Base-by-base conservation (phyloP, 805 yeast species). In the Brettanomyces nanus region DNA sequence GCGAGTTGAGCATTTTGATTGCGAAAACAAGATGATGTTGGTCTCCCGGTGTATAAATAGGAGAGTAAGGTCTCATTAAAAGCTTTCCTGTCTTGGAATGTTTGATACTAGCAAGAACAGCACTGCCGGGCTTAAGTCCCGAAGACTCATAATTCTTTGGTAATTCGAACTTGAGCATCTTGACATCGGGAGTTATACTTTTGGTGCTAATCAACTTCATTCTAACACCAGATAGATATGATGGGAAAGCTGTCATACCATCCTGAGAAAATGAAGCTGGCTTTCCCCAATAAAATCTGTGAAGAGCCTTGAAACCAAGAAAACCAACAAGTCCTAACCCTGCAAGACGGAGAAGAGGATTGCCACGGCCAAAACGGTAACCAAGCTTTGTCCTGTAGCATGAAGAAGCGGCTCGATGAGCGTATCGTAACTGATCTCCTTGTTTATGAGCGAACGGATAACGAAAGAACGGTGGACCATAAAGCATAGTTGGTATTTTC, bases 11-110 rank as follows among this genome's bases (percentile, higher is more conserved):
- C 5, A 28, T 37, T 18, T 40, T 40, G 14, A 40, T 33, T 15
- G 41, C 41, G 13, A 40, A 38, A 13, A 36, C 33, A 9, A 40
- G 14, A 17, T 18, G 19, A 14, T 37, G 36, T n/a, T 31, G 33
- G 21, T 37, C 38, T 9, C 26, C 35, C 10, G 22, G 18, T 15
- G 21, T 31, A 21, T 38, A 40, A 14, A 40, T 37, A 25, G 38
- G 35, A 11, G 41, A 32, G 25, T 11, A 40, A n/a, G 38, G 38
- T 28, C 43, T 27, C n/a, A 34, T 15, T 6, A 11, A 4, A 6
- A 35, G 31, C 7, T 15, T 21, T n/a, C 38, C 29, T 11, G 41
- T 19, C 6, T 15, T 18, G 5, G 39, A 9, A 13, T 33, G 21
- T 28, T 32, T 22, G 15, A 37, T 30, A 6, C 25, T 14, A 5